Base-by-base conservation (phyloP, 108 stramenopile species). In the Cyclotella distinguenda region DNA sequence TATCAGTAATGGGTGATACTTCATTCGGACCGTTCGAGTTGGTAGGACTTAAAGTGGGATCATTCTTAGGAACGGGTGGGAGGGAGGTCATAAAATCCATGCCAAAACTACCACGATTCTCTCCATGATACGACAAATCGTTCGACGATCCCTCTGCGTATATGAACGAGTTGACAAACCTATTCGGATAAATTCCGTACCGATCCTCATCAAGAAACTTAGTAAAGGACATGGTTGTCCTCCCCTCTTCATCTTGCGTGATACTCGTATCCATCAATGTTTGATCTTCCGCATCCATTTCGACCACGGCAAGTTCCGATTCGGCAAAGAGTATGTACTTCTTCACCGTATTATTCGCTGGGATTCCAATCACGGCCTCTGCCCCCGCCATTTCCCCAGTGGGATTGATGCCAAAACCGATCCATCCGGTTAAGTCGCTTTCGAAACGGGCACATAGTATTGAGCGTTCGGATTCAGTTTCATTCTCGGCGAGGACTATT, bases 221-320 rank as follows among this genome's bases (percentile, higher is more conserved):
- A 38, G 86, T 80, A 68, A 85, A 90, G 10, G 34, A 47, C 82
- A 90, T 59, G 12, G 51, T 64, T 12, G 86, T 85, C 34, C 35
- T 57, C 0, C 68, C 67, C 12, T 60, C 62, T 1, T 65, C 61
- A 19, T 55, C 54, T 76, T 87, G 82, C 13, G 27, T 33, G 28
- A 86, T 60, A 27, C 45, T 60, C 7, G 82, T 40, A 38, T 77
- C 68, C 10, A 76, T 74, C 54, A 90, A 59, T 6, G 89, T 90
- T 60, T 90, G 89, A 33, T 61, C 43, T 0, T n/a, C 48, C 0
- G 48, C 64, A 5, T 56, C 48, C 60, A 84, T 60, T 19, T 44
- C 74, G 0, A 21, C 28, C 4, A 84, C 83, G 25, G 6, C 32
- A 35, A 6, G 6, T 0, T 13, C 21, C 6, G 15, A 11, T 34